These are phyloP conservation scores for Rhizophagus sp. DNA, from an alignment of 192 early-diverging fungal species.

Conservation along the genomic window DNA sequence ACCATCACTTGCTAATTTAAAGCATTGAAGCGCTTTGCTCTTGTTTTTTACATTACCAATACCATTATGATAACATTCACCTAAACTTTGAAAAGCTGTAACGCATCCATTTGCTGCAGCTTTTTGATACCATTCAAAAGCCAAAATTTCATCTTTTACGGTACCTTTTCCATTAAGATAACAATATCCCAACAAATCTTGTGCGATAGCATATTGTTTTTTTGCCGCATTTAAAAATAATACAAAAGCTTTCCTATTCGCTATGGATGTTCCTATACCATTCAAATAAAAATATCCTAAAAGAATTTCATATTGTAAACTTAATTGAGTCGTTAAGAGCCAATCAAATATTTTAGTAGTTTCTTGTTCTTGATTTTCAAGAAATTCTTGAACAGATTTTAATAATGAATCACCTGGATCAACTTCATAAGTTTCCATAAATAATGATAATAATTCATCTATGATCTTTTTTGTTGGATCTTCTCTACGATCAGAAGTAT, in stretches of 20 bases:
- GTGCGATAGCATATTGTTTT: not conserved
- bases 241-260: not conserved
- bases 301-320: slow-evolving; percentile 6
- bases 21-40: slow-evolving; percentile 56
- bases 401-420: not conserved
- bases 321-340: not conserved
- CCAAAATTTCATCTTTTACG: not conserved
- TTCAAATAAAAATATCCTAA: slow-evolving; percentile 14
- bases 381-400: not conserved
- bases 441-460: not conserved
- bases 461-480: not conserved
- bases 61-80: slow-evolving; percentile 54
- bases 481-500: not conserved
- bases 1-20: slow-evolving; percentile 54
- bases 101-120: not conserved
- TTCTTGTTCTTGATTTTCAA: not conserved
- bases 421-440: not conserved
- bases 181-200: slow-evolving; percentile 15
- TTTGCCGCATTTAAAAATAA: slow-evolving; percentile 4
- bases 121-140: slow-evolving; percentile 19
- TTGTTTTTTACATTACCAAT: slow-evolving; percentile 30
- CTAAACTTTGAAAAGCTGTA: slow-evolving; percentile 44
- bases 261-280: not conserved
- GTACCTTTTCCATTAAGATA: not conserved
- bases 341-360: not conserved